Percentiles rank a stretch among this genome's conserved stretches.
These are phyloP conservation scores for Solanum sitiens DNA, from an alignment of 257 asterid genomes.

Conservation along the genomic window DNA sequence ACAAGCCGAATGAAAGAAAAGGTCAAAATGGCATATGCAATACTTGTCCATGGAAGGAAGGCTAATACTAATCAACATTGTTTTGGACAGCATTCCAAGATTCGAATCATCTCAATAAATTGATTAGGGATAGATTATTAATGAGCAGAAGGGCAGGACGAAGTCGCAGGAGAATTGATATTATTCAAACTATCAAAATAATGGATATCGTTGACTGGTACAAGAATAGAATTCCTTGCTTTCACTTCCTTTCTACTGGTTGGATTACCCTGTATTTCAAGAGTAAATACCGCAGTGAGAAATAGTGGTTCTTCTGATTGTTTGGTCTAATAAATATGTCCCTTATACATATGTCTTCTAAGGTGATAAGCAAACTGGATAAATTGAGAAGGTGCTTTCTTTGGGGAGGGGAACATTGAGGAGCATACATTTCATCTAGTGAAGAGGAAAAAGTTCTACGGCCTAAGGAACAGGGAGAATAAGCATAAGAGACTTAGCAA, in stretches of 20 bases:
- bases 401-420: neutral
- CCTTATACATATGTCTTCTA: neutral
- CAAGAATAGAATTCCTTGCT: too few species aligned
- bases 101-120: neutral
- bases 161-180: neutral
- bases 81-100: neutral
- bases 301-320: too few species aligned
- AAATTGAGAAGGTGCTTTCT: neutral
- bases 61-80: neutral
- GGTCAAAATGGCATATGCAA: neutral
- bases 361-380: neutral
- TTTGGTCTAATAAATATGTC: neutral
- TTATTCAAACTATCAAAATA: too few species aligned
- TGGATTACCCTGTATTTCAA: too few species aligned
- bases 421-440: neutral
- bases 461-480: neutral
- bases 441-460: neutral
- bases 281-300: too few species aligned
- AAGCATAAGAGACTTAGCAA: neutral
- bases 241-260: too few species aligned
- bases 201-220: too few species aligned
- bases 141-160: neutral
- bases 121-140: neutral
- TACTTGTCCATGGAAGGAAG: neutral
- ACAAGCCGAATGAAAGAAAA: neutral